These are phyloP conservation scores for Jamesozyma gamospora DNA, from an alignment of 805 yeast species.

Conservation along the genomic window DNA sequence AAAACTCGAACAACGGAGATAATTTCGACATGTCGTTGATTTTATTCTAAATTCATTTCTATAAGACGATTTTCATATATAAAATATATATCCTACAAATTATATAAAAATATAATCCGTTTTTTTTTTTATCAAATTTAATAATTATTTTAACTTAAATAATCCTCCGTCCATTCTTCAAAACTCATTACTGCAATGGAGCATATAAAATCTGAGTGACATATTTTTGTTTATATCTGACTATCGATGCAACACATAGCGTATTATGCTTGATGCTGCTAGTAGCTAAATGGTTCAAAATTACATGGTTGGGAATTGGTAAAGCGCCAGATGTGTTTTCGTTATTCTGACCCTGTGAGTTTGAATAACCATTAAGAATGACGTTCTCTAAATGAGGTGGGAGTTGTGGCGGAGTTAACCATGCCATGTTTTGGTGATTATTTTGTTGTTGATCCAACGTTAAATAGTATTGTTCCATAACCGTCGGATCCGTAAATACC, in stretches of 20 bases:
- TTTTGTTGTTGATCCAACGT: slow-evolving; percentile 64
- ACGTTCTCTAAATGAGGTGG: slow-evolving; percentile 97
- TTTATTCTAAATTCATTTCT: too few relatives aligned
- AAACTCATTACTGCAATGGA: slow-evolving; percentile 34
- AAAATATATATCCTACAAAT: too few relatives aligned
- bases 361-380: slow-evolving; percentile 62
- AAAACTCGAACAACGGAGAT: too few relatives aligned
- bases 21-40: too few relatives aligned
- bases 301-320: slow-evolving; percentile 92
- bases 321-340: slow-evolving; percentile 82
- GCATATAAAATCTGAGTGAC: slow-evolving; percentile 89
- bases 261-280: slow-evolving; percentile 91
- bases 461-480: slow-evolving; percentile 75
- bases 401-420: slow-evolving; percentile 85
- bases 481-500: slow-evolving; percentile 74
- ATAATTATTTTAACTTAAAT: not conserved
- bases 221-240: slow-evolving; percentile 78
- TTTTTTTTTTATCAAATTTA: too few relatives aligned
- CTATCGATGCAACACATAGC: slow-evolving; percentile 84
- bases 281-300: slow-evolving; percentile 88
- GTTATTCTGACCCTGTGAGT: slow-evolving; percentile 21
- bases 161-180: not conserved
- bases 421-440: slow-evolving; percentile 46
- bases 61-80: too few relatives aligned
- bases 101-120: too few relatives aligned